Evolutionary conservation across 805 yeast genomes (phyloP).

Genomic region (Jamesozyma hellenica): DNA sequence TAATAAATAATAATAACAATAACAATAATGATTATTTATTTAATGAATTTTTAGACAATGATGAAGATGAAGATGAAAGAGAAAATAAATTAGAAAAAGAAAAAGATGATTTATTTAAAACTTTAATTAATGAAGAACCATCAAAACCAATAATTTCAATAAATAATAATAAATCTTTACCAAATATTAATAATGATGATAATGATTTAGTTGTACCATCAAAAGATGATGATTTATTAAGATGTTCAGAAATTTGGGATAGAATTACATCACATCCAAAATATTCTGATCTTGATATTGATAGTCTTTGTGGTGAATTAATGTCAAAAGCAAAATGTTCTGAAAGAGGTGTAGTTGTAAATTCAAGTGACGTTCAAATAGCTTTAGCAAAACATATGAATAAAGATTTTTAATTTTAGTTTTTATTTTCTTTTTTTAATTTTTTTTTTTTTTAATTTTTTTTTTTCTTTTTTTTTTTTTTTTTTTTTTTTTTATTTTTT

Average conservation of each 20-base stretch:
- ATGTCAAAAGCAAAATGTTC: constrained; percentile 91
- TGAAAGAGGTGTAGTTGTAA: constrained; percentile 82
- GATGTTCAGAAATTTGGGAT: constrained; percentile 94
- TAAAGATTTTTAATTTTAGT: neutral
- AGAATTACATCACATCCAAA: constrained; percentile 88
- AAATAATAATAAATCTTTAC: neutral
- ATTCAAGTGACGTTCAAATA: constrained; percentile 65
- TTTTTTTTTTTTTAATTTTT: neutral
- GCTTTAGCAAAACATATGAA: constrained; percentile 22
- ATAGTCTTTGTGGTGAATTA: constrained; percentile 82
- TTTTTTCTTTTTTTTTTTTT: neutral
- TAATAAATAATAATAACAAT: neutral
- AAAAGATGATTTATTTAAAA: constrained; percentile 1
- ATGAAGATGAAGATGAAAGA: constrained; percentile 3
- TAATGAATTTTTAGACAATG: constrained; percentile 11
- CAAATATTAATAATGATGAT: neutral
- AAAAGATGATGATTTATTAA: constrained; percentile 47
- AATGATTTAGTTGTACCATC: constrained; percentile 52
- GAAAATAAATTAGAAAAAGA: constrained; percentile 4
- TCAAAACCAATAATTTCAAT: too few species aligned
- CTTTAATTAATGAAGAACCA: constrained; percentile 12
- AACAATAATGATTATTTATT: neutral
- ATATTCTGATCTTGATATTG: constrained; percentile 87
- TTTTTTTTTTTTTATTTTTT: neutral
- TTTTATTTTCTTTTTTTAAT: neutral